Conservation (phyloP, 2,329 filamentous ascomycete genomes). For the Pezicula neosporulosa region DNA sequence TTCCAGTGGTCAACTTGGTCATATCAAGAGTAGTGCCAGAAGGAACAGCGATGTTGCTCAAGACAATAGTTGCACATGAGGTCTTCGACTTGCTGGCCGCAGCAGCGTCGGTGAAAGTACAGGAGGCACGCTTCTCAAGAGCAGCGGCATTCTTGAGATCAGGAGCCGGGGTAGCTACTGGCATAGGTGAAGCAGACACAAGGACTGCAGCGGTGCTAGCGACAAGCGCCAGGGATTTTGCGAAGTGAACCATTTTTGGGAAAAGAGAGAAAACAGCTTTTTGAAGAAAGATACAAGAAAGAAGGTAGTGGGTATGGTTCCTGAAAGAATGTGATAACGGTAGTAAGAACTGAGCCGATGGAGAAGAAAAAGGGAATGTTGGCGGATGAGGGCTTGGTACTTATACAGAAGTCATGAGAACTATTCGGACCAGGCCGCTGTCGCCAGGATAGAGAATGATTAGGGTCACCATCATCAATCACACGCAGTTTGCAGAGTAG, state of each 20-base stretch:
- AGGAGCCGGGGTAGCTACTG: slow-evolving; percentile 21
- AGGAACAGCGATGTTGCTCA: slow-evolving; percentile 52
- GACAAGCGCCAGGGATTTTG: slow-evolving; percentile 17
- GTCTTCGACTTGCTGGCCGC: slow-evolving; percentile 44
- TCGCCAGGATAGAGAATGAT: too few relatives aligned
- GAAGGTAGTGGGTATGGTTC: slow-evolving; percentile 3
- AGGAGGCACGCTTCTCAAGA: slow-evolving; percentile 29
- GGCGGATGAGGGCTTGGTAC: neutral
- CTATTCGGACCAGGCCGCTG: neutral
- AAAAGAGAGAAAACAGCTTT: slow-evolving; percentile 2
- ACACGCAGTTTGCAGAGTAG: too few relatives aligned
- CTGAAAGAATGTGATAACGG: slow-evolving; percentile 6
- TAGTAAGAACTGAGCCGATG: slow-evolving; percentile 5
- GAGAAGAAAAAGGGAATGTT: slow-evolving; percentile 4
- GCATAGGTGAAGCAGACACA: slow-evolving; percentile 14
- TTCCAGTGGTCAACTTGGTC: slow-evolving; percentile 46
- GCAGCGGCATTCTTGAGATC: slow-evolving; percentile 8
- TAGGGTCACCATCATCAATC: too few relatives aligned
- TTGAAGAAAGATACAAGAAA: neutral
- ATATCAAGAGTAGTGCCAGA: slow-evolving; percentile 57
- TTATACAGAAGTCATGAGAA: neutral
- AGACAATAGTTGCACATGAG: slow-evolving; percentile 50
- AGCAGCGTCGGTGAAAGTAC: slow-evolving; percentile 51
- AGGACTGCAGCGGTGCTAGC: slow-evolving; percentile 14
- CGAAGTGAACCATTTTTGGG: slow-evolving; percentile 16